Conservation (phyloP, 345 rosid species). For the Litchi chinensis region DNA sequence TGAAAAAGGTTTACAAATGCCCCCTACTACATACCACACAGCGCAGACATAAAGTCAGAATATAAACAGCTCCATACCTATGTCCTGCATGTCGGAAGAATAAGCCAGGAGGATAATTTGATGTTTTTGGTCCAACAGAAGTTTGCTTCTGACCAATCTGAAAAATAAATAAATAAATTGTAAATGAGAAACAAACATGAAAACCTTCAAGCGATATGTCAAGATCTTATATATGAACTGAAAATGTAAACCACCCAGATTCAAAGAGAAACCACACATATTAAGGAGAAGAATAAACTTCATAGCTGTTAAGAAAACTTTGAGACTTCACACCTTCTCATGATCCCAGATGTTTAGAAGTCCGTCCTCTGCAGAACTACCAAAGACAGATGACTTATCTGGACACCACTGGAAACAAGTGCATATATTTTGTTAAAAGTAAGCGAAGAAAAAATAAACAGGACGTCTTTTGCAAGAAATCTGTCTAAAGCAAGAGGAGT, state of each 20-base stretch:
- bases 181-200: neutral
- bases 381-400: conserved; percentile 85
- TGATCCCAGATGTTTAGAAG: conserved; percentile 90
- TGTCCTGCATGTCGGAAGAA: conserved; percentile 76
- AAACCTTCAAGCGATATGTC: neutral
- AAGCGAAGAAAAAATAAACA: neutral
- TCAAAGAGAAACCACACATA: neutral
- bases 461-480: neutral
- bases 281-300: neutral
- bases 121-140: conserved; percentile 32
- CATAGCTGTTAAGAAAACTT: neutral
- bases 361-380: conserved; percentile 96
- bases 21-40: neutral
- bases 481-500: neutral
- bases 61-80: conserved; percentile 35
- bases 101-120: conserved; percentile 55
- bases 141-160: conserved; percentile 57
- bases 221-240: neutral
- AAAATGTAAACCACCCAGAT: neutral
- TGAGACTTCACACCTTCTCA: conserved; percentile 57
- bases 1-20: neutral
- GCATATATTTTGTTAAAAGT: conserved; percentile 1
- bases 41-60: neutral
- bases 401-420: conserved; percentile 77
- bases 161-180: neutral